Evolutionary conservation across 352 stramenopile species (phyloP).

Genomic region (Pythium utonaiense): DNA sequence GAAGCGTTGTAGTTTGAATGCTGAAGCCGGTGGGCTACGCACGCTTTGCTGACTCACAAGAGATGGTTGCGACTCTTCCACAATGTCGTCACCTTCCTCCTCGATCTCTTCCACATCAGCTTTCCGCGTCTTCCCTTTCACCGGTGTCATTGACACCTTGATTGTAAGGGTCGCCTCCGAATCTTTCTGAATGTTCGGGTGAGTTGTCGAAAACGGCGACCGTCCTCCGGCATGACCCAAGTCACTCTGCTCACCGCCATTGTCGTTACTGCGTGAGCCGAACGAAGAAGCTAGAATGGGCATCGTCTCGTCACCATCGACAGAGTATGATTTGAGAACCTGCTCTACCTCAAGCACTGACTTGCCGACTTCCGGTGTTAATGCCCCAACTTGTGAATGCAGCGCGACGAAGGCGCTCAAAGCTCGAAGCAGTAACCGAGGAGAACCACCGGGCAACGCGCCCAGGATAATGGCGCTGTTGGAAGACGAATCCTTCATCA

Average conservation of each 20-base stretch:
- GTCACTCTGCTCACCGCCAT: background rate
- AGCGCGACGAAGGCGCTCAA: slow-evolving; percentile 67
- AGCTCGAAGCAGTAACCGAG: slow-evolving; percentile 45
- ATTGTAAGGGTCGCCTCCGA: background rate
- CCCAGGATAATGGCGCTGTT: slow-evolving; percentile 39
- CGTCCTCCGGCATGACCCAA: background rate
- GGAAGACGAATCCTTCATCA: slow-evolving; percentile 50
- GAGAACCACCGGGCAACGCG: slow-evolving; percentile 40
- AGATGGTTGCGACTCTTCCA: slow-evolving; percentile 6
- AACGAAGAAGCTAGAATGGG: background rate
- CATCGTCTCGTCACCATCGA: background rate
- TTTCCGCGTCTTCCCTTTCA: background rate
- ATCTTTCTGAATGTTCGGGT: background rate
- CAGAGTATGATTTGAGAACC: slow-evolving; percentile 41
- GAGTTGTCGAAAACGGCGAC: background rate
- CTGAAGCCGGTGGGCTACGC: slow-evolving; percentile 20
- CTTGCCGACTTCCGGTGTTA: slow-evolving; percentile 60
- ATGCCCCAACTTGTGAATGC: slow-evolving; percentile 67
- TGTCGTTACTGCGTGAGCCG: background rate
- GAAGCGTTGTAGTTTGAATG: slow-evolving; percentile 25
- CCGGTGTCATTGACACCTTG: background rate
- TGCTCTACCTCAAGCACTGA: slow-evolving; percentile 69
- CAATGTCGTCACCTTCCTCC: background rate
- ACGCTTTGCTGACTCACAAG: slow-evolving; percentile 7
- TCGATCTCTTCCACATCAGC: slow-evolving; percentile 6